Percentiles rank a stretch among this genome's conserved stretches.
Conservation (phyloP, 176 grass and related monocot genomes). For the Triticum dicoccoides region DNA sequence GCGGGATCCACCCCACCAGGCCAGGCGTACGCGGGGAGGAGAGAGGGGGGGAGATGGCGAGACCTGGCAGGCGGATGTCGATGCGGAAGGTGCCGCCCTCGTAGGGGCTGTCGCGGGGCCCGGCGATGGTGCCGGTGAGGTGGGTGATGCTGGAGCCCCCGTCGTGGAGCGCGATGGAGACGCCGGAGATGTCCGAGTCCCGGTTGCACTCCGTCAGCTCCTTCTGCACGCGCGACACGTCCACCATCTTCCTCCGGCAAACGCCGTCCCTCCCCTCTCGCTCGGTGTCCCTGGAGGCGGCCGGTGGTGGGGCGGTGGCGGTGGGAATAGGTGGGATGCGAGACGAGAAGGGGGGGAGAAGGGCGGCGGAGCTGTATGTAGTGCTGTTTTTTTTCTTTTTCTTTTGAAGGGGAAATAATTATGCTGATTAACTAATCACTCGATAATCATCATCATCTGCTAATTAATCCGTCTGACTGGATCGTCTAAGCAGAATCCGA, state of each 20-base stretch:
- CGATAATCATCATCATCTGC: neutral
- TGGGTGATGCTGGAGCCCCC: conserved; percentile 76
- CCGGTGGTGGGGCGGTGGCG: neutral
- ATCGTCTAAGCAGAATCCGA: no score
- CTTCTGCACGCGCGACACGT: conserved; percentile 94
- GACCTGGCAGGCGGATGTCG: conserved; percentile 84
- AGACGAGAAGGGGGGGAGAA: neutral
- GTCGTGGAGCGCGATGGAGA: conserved; percentile 74
- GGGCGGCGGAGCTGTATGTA: neutral
- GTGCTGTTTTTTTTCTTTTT: no score
- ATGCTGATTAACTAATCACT: no score
- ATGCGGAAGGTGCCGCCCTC: conserved; percentile 91
- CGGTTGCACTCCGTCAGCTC: conserved; percentile 92
- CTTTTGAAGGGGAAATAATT: neutral
- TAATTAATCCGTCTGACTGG: no score
- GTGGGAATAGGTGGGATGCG: neutral
- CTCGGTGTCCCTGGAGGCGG: neutral
- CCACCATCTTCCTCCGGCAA: conserved; percentile 54
- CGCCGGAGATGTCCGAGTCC: conserved; percentile 69
- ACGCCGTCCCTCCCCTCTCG: neutral
- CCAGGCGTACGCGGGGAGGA: neutral
- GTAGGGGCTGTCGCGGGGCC: conserved; percentile 75
- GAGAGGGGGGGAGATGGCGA: neutral
- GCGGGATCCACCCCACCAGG: neutral
- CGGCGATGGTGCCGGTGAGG: conserved; percentile 86